Conservation (phyloP, 306 rosid genomes). For the Dalbergia oliveri region DNA sequence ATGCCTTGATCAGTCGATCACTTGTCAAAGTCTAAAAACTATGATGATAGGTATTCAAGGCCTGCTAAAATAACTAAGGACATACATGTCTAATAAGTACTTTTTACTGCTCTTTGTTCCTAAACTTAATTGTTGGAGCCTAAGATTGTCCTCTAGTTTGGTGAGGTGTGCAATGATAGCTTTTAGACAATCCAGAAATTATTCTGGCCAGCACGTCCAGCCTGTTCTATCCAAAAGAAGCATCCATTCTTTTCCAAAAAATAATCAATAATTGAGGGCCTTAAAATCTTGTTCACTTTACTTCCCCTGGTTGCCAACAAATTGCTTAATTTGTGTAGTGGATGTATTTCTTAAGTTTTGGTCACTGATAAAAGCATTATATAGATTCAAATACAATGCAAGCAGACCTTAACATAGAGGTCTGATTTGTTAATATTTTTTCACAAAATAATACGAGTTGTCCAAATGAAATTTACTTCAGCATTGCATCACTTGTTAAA, state of each 20-base stretch:
- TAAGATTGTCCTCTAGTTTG: not conserved
- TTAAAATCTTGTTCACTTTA: not conserved
- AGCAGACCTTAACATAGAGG: no score
- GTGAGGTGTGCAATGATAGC: not conserved
- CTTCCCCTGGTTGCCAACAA: no score
- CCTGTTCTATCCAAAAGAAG: not conserved
- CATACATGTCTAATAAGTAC: not conserved
- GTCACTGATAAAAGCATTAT: no score
- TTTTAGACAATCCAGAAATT: not conserved
- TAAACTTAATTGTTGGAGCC: constrained; percentile 7
- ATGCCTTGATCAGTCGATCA: no score
- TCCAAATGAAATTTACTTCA: not conserved
- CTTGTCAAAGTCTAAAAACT: no score
- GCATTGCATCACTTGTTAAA: constrained; percentile 12
- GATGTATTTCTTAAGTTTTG: no score
- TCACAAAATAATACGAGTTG: not conserved
- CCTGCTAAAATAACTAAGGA: not conserved
- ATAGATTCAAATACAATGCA: no score
- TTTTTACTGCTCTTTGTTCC: not conserved
- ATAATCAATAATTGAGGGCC: not conserved
- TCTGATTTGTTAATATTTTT: no score
- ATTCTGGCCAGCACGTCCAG: not conserved
- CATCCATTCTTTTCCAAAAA: no score
- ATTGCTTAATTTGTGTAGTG: no score
- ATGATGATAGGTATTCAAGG: not conserved